phyloP scores from a whole-genome alignment of 345 rosid species.

The Triadica sebifera region DNA sequence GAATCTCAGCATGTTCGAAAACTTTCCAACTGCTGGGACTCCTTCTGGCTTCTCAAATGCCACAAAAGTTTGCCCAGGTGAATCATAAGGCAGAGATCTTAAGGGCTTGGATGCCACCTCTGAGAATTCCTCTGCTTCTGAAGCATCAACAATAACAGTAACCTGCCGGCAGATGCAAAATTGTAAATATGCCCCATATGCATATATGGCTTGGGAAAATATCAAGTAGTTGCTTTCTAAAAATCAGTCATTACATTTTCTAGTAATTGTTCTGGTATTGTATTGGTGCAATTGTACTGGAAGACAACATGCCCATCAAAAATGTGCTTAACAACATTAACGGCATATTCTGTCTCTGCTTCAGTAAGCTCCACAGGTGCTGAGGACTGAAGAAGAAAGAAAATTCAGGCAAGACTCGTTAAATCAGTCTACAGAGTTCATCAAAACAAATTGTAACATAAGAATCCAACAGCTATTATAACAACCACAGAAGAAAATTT shows the following conservation, averaged over 20 bases:
- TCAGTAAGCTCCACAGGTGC: slow-evolving; percentile 91
- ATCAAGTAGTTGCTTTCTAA: not conserved
- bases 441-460: not conserved
- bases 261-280: slow-evolving; percentile 88
- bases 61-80: slow-evolving; percentile 85
- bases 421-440: slow-evolving; percentile 34
- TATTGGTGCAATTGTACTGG: slow-evolving; percentile 96
- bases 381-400: slow-evolving; percentile 54
- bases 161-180: slow-evolving; percentile 52
- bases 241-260: slow-evolving; percentile 62
- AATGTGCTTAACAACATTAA: slow-evolving; percentile 84
- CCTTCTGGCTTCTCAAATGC: slow-evolving; percentile 89
- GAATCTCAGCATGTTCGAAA: slow-evolving; percentile 81
- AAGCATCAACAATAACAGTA: slow-evolving; percentile 78
- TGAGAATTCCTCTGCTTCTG: slow-evolving; percentile 81
- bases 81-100: slow-evolving; percentile 82
- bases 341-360: slow-evolving; percentile 96
- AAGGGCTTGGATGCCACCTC: slow-evolving; percentile 69
- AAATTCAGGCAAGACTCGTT: slow-evolving; percentile 5
- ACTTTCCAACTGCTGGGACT: slow-evolving; percentile 77
- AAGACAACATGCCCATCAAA: slow-evolving; percentile 84
- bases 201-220: not conserved
- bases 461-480: slow-evolving; percentile 76
- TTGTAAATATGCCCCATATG: slow-evolving; percentile 9
- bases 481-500: not conserved